A percentile compares a stretch with the other conserved stretches of the same genome.
Evolutionary conservation across 2,329 filamentous ascomycete genomes (phyloP).

Genomic region (Cordyceps pruinosa): DNA sequence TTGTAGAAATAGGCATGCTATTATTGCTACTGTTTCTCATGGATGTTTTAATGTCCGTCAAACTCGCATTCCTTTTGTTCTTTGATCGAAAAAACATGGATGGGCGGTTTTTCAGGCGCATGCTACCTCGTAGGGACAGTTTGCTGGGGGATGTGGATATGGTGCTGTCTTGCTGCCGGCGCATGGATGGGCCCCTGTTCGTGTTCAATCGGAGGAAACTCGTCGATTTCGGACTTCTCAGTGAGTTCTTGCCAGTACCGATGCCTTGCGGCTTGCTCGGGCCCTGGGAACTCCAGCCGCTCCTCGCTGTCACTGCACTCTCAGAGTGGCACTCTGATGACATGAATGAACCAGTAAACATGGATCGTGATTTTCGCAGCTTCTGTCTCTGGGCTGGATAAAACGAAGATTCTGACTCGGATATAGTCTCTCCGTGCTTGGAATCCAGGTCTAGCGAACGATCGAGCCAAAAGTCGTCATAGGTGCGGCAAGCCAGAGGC

Average conservation of each 20-base stretch:
- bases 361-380: conserved; percentile 45
- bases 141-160: conserved; percentile 5
- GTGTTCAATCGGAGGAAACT: conserved; percentile 35
- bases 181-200: neutral
- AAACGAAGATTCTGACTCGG: conserved; percentile 1
- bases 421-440: neutral
- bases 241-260: neutral
- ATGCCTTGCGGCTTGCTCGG: neutral
- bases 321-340: conserved; percentile 1
- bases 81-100: conserved; percentile 39
- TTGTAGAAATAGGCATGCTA: conserved; percentile 28
- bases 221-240: conserved; percentile 49
- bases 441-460: neutral
- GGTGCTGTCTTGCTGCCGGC: neutral
- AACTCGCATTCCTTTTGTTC: conserved; percentile 26
- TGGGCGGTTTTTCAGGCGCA: conserved; percentile 32
- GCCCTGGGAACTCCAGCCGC: neutral
- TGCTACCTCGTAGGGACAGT: conserved; percentile 7
- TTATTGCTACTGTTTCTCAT: conserved; percentile 40
- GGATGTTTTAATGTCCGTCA: conserved; percentile 39
- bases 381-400: neutral
- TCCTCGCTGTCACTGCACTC: neutral
- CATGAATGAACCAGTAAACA: conserved; percentile 35
- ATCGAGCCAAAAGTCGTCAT: conserved; percentile 2
- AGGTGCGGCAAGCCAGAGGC: neutral